These are phyloP conservation scores for Coffea humblotiana DNA, from an alignment of 305 asterid species.

Conservation along the genomic window DNA sequence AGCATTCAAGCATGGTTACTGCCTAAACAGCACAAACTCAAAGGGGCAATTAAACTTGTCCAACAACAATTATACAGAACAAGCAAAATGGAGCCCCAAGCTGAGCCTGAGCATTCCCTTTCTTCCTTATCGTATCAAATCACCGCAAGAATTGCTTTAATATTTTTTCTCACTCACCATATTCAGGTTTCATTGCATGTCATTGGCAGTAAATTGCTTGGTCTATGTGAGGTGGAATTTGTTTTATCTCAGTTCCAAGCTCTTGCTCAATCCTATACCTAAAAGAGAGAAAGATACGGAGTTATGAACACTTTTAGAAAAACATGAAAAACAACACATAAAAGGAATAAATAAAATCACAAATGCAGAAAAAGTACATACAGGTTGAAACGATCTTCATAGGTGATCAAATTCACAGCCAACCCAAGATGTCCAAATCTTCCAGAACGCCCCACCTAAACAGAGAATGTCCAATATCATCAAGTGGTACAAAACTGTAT, in stretches of 20 bases:
- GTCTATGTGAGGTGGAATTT: constrained; percentile 43
- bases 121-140: background rate
- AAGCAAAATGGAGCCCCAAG: background rate
- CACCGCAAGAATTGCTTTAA: background rate
- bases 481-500: constrained; percentile 12
- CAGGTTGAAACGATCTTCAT: constrained; percentile 92
- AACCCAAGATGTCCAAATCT: constrained; percentile 94
- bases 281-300: constrained; percentile 3
- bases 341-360: constrained; percentile 32
- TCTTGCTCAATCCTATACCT: constrained; percentile 47
- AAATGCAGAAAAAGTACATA: constrained; percentile 43
- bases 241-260: constrained; percentile 45
- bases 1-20: background rate
- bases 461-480: constrained; percentile 11
- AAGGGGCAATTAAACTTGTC: background rate
- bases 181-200: constrained; percentile 2
- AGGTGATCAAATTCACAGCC: constrained; percentile 89
- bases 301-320: background rate
- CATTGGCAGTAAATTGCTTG: constrained; percentile 38
- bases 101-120: background rate
- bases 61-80: background rate
- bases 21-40: background rate
- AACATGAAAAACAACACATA: background rate
- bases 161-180: constrained; percentile 19
- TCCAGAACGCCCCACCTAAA: constrained; percentile 94